Percentiles rank a stretch among this genome's conserved stretches.
These are phyloP conservation scores for Anisodus tanguticus DNA, from an alignment of 257 asterid genomes.

Conservation along the genomic window DNA sequence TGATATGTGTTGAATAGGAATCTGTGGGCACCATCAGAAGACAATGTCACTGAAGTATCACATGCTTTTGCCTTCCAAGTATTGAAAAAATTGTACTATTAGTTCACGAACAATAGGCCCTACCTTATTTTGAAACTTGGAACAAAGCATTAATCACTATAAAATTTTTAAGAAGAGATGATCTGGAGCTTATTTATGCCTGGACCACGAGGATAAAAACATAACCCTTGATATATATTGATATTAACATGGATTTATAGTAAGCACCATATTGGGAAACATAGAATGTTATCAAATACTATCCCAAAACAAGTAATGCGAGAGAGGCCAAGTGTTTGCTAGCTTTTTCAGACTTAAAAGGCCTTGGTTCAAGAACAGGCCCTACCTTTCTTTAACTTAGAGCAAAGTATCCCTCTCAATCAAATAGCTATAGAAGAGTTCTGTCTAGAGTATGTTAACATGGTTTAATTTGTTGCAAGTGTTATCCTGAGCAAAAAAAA, in stretches of 20 bases:
- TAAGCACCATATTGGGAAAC: no score
- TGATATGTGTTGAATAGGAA: background rate
- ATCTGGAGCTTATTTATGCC: background rate
- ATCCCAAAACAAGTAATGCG: no score
- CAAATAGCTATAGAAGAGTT: background rate
- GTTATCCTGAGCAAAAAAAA: slow-evolving; percentile 40
- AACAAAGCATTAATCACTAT: background rate
- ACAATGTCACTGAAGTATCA: background rate
- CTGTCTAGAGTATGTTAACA: background rate
- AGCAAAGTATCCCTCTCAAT: background rate
- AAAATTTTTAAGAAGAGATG: background rate
- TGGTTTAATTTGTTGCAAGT: slow-evolving; percentile 32
- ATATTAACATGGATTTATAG: no score
- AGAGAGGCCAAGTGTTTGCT: no score
- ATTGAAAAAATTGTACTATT: background rate
- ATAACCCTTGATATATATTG: no score
- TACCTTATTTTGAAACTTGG: background rate
- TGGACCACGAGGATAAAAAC: background rate
- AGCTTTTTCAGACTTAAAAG: no score
- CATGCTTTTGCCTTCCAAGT: background rate
- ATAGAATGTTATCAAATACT: no score
- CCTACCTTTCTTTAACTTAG: no score
- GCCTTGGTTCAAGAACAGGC: no score
- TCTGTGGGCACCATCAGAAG: slow-evolving; percentile 2
- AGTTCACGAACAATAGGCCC: slow-evolving; percentile 12